Conservation (phyloP, 2,329 filamentous ascomycete genomes). For the Talaromyces piceae region DNA sequence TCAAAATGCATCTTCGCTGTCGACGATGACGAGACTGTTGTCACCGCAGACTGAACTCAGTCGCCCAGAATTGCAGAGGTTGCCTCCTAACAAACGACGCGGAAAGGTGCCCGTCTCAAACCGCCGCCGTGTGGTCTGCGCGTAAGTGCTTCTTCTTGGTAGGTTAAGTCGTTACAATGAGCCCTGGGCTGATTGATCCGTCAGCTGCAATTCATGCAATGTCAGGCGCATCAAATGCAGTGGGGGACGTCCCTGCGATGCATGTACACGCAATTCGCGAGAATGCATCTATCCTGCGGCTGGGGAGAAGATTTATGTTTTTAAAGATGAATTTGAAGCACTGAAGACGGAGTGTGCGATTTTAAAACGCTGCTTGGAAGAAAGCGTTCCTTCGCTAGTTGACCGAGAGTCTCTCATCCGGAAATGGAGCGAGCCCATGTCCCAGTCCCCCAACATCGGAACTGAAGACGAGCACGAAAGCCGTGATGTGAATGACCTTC, state of each 20-base stretch:
- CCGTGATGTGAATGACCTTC: slow-evolving; percentile 5
- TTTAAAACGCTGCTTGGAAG: slow-evolving; percentile 28
- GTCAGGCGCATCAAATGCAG: slow-evolving; percentile 48
- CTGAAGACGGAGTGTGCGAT: slow-evolving; percentile 33
- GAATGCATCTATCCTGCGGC: slow-evolving; percentile 44
- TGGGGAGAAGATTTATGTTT: slow-evolving; percentile 40
- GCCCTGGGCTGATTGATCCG: background rate
- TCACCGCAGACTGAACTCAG: background rate
- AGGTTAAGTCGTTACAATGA: no score
- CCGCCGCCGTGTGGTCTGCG: slow-evolving; percentile 7
- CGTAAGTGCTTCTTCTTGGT: slow-evolving; percentile 1
- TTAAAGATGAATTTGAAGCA: slow-evolving; percentile 36
- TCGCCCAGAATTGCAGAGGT: background rate
- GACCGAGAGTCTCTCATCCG: slow-evolving; percentile 11
- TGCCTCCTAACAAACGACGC: slow-evolving; percentile 5
- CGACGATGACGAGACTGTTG: slow-evolving; percentile 2
- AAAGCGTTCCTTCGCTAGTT: slow-evolving; percentile 9
- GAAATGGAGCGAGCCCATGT: slow-evolving; percentile 1
- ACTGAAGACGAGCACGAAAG: background rate
- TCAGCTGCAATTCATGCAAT: slow-evolving; percentile 49
- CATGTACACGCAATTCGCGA: slow-evolving; percentile 38
- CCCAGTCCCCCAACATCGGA: background rate
- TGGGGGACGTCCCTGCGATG: slow-evolving; percentile 42
- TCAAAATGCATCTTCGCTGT: background rate
- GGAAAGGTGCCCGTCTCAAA: background rate